Base-by-base conservation (phyloP, 2,329 filamentous ascomycete genomes). In the Aspergillus sp. region DNA sequence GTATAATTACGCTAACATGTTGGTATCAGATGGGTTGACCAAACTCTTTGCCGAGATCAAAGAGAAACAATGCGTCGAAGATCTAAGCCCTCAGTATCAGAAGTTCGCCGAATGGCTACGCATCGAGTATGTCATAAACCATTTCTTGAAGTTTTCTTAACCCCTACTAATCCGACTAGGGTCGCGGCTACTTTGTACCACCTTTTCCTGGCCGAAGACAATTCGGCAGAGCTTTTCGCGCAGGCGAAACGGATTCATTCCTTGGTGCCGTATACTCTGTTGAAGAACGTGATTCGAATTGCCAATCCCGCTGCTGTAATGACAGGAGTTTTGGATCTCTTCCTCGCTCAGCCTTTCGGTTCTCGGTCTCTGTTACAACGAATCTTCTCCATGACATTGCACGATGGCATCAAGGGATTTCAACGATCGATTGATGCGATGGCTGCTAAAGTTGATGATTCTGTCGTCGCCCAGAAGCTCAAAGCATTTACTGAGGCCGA, bases 31-130 rank as follows among this genome's bases (percentile, higher is more conserved):
- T 73, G 95, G 95, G 8, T 83, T 99, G 41, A 96, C 93, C 0
- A 93, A 90, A 72, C 83, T 99, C 0, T 98, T 99, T 75, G 84
- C 89, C 57, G 95, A 98, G 72, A 96, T 99, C 74, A 90, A 89
- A 68, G 88, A 92, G 56, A 98, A 98, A 78, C 83, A 90, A 59
- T 91, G 85, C 4, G 93, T 99, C 53, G 84, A 86, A 62, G 91
- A 97, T 65, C 83, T 99, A 53, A 96, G 91, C 69, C 88, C 96
- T 11, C 93, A 98, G 73, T 98, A 98, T 74, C 90, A 95, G 70
- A 99, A 98, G 73, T 98, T 99, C 71, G 93, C 93, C 17, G 95
- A 99, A 74, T 99, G 95, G 95, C 80, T 98, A 51, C 88, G 95
- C 40, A 99, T 99, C 69, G 95, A 99, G 78, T 81, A 70, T 52